Percentiles rank a stretch among this genome's conserved stretches.
Evolutionary conservation across 345 rosid species (phyloP).

Genomic region (Brassica rapa): DNA sequence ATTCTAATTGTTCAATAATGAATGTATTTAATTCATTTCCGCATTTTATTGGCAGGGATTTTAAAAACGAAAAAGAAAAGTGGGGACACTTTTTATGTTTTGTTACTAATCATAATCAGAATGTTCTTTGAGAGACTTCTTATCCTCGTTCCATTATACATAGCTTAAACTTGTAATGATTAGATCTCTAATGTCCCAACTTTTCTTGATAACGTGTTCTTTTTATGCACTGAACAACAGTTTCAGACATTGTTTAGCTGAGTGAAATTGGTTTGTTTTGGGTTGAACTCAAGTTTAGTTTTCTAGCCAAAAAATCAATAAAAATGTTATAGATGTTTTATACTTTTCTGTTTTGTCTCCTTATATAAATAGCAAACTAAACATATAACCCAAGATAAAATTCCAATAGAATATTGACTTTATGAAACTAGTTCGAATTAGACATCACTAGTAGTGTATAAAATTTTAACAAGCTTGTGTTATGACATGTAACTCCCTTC

Average conservation of each 20-base stretch:
- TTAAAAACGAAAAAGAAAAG: slow-evolving; percentile 21
- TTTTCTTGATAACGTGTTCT: slow-evolving; percentile 3
- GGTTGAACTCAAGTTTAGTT: not conserved
- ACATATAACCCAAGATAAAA: not conserved
- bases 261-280: not conserved
- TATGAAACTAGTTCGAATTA: not conserved
- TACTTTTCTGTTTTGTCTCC: not conserved
- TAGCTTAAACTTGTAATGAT: slow-evolving; percentile 32
- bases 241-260: not conserved
- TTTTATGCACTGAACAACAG: not conserved
- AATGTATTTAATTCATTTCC: slow-evolving; percentile 18
- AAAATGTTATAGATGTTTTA: not conserved
- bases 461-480: not conserved
- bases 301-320: not conserved
- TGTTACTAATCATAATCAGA: slow-evolving; percentile 41
- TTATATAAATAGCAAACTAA: not conserved
- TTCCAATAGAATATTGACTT: not conserved
- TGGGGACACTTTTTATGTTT: slow-evolving; percentile 34
- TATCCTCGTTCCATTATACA: slow-evolving; percentile 34
- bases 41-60: slow-evolving; percentile 21
- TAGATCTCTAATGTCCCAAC: slow-evolving; percentile 25
- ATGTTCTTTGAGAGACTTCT: slow-evolving; percentile 40
- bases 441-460: not conserved
- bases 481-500: not conserved
- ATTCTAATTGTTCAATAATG: not conserved